Percentiles rank a stretch among this genome's conserved stretches.
Evolutionary conservation across 768 basidiomycete species (phyloP).

Genomic region (Mycena epipterygia): DNA sequence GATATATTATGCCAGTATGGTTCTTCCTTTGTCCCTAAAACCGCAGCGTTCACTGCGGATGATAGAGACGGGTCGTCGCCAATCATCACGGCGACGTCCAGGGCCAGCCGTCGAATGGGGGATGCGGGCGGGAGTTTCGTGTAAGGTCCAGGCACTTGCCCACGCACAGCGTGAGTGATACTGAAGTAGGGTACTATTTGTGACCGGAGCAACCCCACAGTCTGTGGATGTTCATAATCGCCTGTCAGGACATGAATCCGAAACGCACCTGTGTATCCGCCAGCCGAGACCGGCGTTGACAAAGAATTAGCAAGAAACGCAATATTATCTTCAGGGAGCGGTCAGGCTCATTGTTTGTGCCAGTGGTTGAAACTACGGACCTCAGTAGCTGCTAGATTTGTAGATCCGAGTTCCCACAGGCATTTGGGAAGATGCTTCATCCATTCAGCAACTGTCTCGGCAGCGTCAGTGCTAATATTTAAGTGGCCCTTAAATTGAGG

Average conservation of each 20-base stretch:
- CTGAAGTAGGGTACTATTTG: constrained; percentile 86
- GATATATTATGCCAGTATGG: constrained; percentile 53
- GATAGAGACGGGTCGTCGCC: constrained; percentile 30
- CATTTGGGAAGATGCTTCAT: constrained; percentile 80
- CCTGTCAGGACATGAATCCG: not conserved
- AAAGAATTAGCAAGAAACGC: constrained; percentile 70
- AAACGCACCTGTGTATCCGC: constrained; percentile 59
- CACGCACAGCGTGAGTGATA: constrained; percentile 81
- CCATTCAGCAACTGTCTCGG: constrained; percentile 66
- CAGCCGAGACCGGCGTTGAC: constrained; percentile 67
- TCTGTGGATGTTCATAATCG: constrained; percentile 49
- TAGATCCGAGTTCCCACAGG: constrained; percentile 86
- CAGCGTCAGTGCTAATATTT: constrained; percentile 46
- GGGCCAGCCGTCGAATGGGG: constrained; percentile 65
- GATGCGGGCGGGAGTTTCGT: constrained; percentile 66
- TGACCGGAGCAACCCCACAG: constrained; percentile 63
- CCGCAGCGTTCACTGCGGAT: constrained; percentile 44
- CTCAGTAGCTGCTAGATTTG: constrained; percentile 70
- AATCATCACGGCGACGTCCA: constrained; percentile 70
- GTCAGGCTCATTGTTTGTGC: not conserved
- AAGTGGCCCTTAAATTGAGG: constrained; percentile 66
- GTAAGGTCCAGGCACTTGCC: constrained; percentile 84
- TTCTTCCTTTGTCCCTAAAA: constrained; percentile 52
- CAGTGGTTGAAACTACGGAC: constrained; percentile 51
- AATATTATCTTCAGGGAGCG: constrained; percentile 62